phyloP scores from a whole-genome alignment of 2,329 filamentous ascomycete species.

The Aureobasidium lini region DNA sequence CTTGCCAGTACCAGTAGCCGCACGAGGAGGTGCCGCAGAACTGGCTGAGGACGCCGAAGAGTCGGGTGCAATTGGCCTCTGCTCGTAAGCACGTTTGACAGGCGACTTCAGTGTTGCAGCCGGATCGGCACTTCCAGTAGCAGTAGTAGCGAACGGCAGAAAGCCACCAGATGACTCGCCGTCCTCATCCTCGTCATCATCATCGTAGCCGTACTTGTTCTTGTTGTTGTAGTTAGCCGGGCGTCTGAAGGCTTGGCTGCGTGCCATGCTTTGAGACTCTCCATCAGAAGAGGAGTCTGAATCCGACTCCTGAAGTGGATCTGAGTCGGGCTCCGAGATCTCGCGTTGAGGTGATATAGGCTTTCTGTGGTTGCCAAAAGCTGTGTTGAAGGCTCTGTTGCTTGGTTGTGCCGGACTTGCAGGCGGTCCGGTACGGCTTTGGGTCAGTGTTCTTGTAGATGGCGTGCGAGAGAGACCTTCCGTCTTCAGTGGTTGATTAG shows the following conservation, averaged over 20 bases:
- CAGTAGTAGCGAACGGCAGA: constrained; percentile 35
- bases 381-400: constrained; percentile 22
- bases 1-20: background rate
- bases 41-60: constrained; percentile 47
- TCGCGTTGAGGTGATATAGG: constrained; percentile 18
- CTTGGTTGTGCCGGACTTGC: constrained; percentile 22
- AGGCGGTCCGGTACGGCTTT: constrained; percentile 22
- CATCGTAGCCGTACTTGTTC: constrained; percentile 22
- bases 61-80: constrained; percentile 31
- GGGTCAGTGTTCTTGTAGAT: constrained; percentile 42
- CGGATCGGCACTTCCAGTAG: constrained; percentile 18
- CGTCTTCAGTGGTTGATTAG: background rate
- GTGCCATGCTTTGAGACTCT: constrained; percentile 31
- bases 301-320: constrained; percentile 24
- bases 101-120: constrained; percentile 16
- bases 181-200: constrained; percentile 37
- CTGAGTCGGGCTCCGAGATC: constrained; percentile 22
- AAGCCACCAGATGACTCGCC: constrained; percentile 41
- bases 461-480: constrained; percentile 34
- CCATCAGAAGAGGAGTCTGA: constrained; percentile 27
- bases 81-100: background rate
- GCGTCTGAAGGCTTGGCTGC: constrained; percentile 39
- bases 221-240: constrained; percentile 31
- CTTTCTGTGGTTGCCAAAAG: constrained; percentile 20
- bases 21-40: constrained; percentile 7